A percentile compares a stretch with the other conserved stretches of the same genome.
phyloP scores from a whole-genome alignment of 139 green algal species.

The Diplosphaera chodatii region DNA sequence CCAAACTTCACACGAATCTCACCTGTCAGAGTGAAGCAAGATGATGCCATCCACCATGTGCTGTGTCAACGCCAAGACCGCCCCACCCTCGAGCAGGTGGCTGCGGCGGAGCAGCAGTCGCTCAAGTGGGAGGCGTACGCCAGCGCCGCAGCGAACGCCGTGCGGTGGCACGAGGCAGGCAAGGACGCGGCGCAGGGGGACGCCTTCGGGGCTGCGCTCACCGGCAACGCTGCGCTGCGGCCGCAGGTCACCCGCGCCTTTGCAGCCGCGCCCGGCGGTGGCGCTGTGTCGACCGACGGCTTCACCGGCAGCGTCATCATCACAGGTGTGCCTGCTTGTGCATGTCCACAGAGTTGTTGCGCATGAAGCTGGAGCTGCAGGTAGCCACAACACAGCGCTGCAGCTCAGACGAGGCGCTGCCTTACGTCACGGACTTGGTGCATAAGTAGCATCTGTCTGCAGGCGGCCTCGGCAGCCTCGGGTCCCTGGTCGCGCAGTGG shows the following conservation, averaged over 20 bases:
- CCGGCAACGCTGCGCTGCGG: background rate
- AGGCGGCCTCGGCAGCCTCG: conserved; percentile 6
- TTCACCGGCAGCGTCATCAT: background rate
- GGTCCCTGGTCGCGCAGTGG: background rate
- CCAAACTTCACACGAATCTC: too few species aligned
- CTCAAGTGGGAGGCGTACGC: background rate
- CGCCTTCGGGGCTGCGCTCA: background rate
- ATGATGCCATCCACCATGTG: too few species aligned
- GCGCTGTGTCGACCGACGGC: background rate
- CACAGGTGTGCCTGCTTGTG: background rate
- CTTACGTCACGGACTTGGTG: too few species aligned
- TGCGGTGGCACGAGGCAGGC: background rate
- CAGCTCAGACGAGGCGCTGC: too few species aligned
- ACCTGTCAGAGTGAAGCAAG: too few species aligned
- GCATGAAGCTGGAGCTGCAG: too few species aligned
- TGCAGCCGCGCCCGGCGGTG: too few species aligned
- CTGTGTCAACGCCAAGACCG: too few species aligned
- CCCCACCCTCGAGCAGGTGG: too few species aligned
- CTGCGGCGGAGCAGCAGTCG: background rate
- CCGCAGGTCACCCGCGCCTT: background rate
- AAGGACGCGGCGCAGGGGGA: background rate
- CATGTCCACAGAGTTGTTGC: background rate
- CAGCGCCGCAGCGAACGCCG: too few species aligned
- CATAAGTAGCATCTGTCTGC: too few species aligned
- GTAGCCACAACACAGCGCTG: too few species aligned